A percentile compares a stretch with the other conserved stretches of the same genome.
These are phyloP conservation scores for Capronia epimyces DNA, from an alignment of 2,329 filamentous ascomycete species.

Conservation along the genomic window DNA sequence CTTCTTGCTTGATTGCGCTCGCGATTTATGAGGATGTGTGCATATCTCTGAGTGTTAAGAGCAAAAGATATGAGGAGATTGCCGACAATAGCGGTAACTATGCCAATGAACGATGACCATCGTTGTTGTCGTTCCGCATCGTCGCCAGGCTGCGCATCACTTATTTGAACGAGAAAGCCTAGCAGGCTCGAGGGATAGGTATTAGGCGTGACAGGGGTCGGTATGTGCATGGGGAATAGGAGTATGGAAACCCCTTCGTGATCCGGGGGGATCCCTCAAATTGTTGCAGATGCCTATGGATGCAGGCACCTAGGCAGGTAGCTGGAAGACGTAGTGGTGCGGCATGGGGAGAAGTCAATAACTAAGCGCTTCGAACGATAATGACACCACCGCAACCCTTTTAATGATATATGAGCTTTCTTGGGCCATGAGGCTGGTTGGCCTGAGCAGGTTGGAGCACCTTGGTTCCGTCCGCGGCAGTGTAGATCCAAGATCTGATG, in stretches of 20 bases:
- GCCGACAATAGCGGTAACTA: constrained; percentile 83
- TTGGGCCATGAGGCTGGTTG: not conserved
- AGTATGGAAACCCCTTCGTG: not conserved
- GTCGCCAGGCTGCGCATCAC: constrained; percentile 7
- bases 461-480: not conserved
- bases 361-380: not conserved
- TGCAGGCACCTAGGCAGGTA: not conserved
- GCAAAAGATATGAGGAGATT: constrained; percentile 93
- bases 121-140: constrained; percentile 9
- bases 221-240: constrained; percentile 14
- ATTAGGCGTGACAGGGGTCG: constrained; percentile 1
- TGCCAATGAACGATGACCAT: constrained; percentile 94
- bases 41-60: constrained; percentile 93
- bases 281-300: not conserved
- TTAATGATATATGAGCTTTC: not conserved
- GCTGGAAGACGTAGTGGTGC: not conserved
- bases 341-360: not conserved
- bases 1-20: constrained; percentile 53
- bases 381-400: not conserved
- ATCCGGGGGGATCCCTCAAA: not conserved
- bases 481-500: not conserved
- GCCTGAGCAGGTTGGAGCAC: not conserved
- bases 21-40: constrained; percentile 76
- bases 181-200: not conserved
- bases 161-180: not conserved